Conservation (phyloP, 768 basidiomycete species). For the Russula foetens region DNA sequence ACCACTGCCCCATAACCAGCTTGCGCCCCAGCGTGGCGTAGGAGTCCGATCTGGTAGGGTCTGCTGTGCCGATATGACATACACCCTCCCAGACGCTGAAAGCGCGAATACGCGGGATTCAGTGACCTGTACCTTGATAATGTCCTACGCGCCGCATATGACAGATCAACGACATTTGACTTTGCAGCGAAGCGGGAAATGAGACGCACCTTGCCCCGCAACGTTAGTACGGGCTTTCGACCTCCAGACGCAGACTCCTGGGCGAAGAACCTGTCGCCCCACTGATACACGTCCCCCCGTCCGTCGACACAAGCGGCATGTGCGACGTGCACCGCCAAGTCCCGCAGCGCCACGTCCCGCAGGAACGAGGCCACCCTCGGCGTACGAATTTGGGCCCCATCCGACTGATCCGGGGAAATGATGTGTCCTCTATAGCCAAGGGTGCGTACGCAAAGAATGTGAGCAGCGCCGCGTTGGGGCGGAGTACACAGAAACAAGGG, state of each 20-base stretch:
- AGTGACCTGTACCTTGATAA: conserved; percentile 53
- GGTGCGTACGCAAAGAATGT: no score
- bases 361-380: conserved; percentile 52
- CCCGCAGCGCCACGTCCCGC: conserved; percentile 60
- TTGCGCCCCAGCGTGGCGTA: conserved; percentile 51
- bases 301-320: conserved; percentile 74
- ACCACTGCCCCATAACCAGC: conserved; percentile 43
- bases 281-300: conserved; percentile 76
- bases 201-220: conserved; percentile 53
- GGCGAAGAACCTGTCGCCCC: conserved; percentile 61
- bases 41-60: conserved; percentile 31
- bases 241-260: conserved; percentile 21
- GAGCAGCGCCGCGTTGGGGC: neutral
- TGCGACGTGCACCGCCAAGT: conserved; percentile 55
- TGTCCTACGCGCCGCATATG: conserved; percentile 41
- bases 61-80: conserved; percentile 57
- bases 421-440: conserved; percentile 43
- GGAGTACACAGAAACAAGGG: no score
- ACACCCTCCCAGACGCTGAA: conserved; percentile 68
- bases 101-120: conserved; percentile 65
- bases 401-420: conserved; percentile 34
- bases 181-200: no score
- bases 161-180: neutral
- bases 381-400: conserved; percentile 36
- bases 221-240: conserved; percentile 40